Conservation (phyloP, 1,139 yeast species). For the Schizosaccharomyces versatilis region DNA sequence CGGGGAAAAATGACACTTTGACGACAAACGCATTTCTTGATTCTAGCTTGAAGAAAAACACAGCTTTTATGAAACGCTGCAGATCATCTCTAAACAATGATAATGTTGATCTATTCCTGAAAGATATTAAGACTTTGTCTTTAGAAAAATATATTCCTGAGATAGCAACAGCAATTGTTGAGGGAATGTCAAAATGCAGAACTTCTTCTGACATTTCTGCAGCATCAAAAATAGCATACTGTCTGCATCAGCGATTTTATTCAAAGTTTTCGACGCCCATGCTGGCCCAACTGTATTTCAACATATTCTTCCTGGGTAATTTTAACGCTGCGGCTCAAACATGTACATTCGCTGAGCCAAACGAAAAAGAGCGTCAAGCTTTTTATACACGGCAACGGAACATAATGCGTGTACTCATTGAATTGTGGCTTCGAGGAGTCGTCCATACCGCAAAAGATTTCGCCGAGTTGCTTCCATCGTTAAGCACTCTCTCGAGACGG, state of each 20-base stretch:
- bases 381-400: conserved; percentile 23
- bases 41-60: conserved; percentile 62
- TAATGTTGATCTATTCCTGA: conserved; percentile 27
- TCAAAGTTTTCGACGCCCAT: conserved; percentile 5
- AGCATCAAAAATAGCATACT: conserved; percentile 45
- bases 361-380: conserved; percentile 27
- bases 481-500: conserved; percentile 10
- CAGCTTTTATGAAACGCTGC: conserved; percentile 56
- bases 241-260: conserved; percentile 53
- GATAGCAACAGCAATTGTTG: conserved; percentile 38
- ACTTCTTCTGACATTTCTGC: conserved; percentile 41
- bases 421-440: conserved; percentile 41
- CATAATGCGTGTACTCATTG: conserved; percentile 35
- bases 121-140: conserved; percentile 41
- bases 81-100: conserved; percentile 35
- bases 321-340: too few relatives aligned
- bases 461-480: neutral
- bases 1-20: neutral
- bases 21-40: conserved; percentile 30
- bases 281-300: neutral
- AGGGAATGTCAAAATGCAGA: conserved; percentile 34
- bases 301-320: too few relatives aligned
- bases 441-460: conserved; percentile 25
- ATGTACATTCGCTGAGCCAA: conserved; percentile 17
- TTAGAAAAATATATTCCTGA: conserved; percentile 63